Conservation (phyloP, 2,329 filamentous ascomycete genomes). For the Curvularia hawaiiensis region DNA sequence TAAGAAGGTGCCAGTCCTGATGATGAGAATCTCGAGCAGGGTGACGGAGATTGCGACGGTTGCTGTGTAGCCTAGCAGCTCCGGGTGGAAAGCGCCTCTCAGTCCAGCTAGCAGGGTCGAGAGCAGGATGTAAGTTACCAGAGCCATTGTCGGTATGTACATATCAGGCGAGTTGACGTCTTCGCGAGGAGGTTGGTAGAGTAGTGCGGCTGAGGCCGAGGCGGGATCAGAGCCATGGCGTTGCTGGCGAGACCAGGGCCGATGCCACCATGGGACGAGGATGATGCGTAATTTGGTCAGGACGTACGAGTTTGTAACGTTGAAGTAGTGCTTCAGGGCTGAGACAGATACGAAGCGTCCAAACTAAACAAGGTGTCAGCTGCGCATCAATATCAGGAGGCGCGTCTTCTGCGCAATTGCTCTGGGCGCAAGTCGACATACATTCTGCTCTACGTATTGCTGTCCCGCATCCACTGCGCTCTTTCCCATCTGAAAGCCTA, state of each 20-base stretch:
- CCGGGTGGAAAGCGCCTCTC: slow-evolving; percentile 89
- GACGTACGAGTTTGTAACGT: slow-evolving; percentile 97
- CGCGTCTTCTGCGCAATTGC: background rate
- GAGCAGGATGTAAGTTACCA: slow-evolving; percentile 96
- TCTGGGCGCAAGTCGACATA: slow-evolving; percentile 52
- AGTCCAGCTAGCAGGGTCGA: slow-evolving; percentile 90
- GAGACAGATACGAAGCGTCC: slow-evolving; percentile 89
- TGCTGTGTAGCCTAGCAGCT: slow-evolving; percentile 88
- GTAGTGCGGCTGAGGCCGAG: slow-evolving; percentile 15
- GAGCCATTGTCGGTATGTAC: slow-evolving; percentile 97
- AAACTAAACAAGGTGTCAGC: slow-evolving; percentile 54
- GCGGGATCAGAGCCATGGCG: slow-evolving; percentile 54
- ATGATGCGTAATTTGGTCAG: slow-evolving; percentile 91
- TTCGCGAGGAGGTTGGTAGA: slow-evolving; percentile 87
- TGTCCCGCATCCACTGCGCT: slow-evolving; percentile 89
- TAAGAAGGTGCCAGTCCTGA: slow-evolving; percentile 93
- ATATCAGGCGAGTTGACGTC: slow-evolving; percentile 98
- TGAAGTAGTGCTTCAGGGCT: slow-evolving; percentile 98
- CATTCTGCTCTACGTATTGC: slow-evolving; percentile 94
- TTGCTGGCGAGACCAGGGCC: slow-evolving; percentile 95
- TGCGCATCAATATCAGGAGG: background rate
- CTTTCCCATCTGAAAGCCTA: slow-evolving; percentile 93
- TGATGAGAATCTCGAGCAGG: slow-evolving; percentile 81
- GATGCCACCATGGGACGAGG: slow-evolving; percentile 96
- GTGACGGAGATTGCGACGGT: slow-evolving; percentile 84